Evolutionary conservation across 345 rosid species (phyloP).

Genomic region (Eutrema japonicum): DNA sequence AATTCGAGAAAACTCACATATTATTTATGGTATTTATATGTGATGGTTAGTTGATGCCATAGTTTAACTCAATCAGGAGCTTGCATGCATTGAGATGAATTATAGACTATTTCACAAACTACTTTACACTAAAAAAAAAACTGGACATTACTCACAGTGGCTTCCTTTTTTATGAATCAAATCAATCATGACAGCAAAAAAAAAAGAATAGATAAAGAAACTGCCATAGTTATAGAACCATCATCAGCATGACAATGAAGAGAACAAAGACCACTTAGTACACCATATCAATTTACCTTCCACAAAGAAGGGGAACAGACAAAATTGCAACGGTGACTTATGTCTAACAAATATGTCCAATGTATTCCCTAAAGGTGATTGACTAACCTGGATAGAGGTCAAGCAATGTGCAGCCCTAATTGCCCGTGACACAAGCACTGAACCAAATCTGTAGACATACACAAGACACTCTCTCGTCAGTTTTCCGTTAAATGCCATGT

Average conservation of each 20-base stretch:
- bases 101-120: conserved; percentile 6
- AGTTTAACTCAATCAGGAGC: conserved; percentile 1
- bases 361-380: conserved; percentile 35
- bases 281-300: conserved; percentile 1
- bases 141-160: not conserved
- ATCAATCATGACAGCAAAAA: not conserved
- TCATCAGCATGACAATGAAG: conserved; percentile 1
- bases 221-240: not conserved
- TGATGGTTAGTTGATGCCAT: not conserved
- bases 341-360: not conserved
- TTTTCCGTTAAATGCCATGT: conserved; percentile 17
- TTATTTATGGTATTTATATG: not conserved
- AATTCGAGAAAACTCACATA: not conserved
- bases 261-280: not conserved
- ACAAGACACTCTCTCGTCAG: conserved; percentile 24
- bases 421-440: conserved; percentile 83
- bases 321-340: not conserved
- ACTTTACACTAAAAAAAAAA: not conserved
- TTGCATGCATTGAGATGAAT: not conserved
- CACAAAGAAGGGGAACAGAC: not conserved
- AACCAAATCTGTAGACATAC: conserved; percentile 68
- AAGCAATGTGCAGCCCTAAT: conserved; percentile 97
- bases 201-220: not conserved
- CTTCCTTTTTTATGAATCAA: not conserved
- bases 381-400: conserved; percentile 92